Evolutionary conservation across 768 basidiomycete genomes (phyloP), one percentile per base, ranked within the genome.

Genomic region (Kwoniella bestiolae): DNA sequence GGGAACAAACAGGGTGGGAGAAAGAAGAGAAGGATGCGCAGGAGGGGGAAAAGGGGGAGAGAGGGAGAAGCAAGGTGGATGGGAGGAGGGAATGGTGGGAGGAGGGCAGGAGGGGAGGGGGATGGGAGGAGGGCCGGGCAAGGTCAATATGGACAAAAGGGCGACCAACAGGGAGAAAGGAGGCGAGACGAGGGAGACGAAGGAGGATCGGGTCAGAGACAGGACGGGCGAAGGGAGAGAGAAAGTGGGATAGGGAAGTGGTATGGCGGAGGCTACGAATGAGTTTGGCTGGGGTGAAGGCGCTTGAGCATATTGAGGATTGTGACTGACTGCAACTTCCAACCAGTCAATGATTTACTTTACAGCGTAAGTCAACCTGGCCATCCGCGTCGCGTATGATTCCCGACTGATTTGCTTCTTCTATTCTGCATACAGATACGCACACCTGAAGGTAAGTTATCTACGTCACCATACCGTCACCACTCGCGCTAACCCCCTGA

Each of bases 291-390:
- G n/a, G n/a, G n/a, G n/a, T n/a, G n/a, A n/a, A n/a, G n/a, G n/a
- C n/a, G n/a, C 14, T 41, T 41, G 38, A 41, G n/a, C n/a, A n/a
- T 16, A 14, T 41, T 41, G 38, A 14, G 6, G 25, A 18, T 3
- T 25, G 26, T 28, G n/a, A 55, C 28, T 41, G 5, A 41, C 55
- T 59, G 5, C 5, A 9, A 46, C 23, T 31, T 23, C 21, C 44
- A 14, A 41, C 38, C 38, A 78, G 77, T 97, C 94, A 32, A 94
- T 92, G 38, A 83, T 83, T 62, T 83, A 83, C 67, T 83, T 84
- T 72, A 82, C 83, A 14, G 86, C 92, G 52, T 94, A 50, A 46
- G 69, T 51, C 3, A 12, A 12, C 23, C 23, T 47, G 0, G 11
- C 5, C 50, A 4, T 32, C 28, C 1, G 28, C 32, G 6, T 14